Percentiles rank a stretch among this genome's conserved stretches.
These are phyloP conservation scores for Oryza nivara DNA, from an alignment of 176 grass and related monocot species.

Conservation along the genomic window DNA sequence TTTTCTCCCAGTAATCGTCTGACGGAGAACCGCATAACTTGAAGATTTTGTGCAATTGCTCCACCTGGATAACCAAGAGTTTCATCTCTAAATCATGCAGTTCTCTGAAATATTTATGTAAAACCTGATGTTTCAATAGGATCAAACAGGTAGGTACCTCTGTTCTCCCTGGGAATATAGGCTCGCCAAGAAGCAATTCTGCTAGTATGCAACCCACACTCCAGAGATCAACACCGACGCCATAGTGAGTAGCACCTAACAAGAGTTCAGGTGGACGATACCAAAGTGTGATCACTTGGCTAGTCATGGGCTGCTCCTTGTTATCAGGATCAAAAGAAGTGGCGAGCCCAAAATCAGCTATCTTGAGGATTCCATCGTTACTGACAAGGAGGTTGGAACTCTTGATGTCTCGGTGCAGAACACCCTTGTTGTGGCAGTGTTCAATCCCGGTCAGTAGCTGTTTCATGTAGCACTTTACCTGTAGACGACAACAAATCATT, in stretches of 20 bases:
- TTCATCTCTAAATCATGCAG: background rate
- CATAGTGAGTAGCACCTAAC: constrained; percentile 80
- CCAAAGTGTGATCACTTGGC: constrained; percentile 93
- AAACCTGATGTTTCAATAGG: constrained; percentile 2
- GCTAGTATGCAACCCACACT: constrained; percentile 93
- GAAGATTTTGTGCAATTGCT: constrained; percentile 96
- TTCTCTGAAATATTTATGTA: constrained; percentile 12
- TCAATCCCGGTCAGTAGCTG: constrained; percentile 79
- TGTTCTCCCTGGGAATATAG: constrained; percentile 82
- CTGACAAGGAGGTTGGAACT: constrained; percentile 88
- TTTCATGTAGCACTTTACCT: constrained; percentile 98
- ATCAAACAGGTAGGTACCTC: constrained; percentile 60
- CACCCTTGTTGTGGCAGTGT: constrained; percentile 78
- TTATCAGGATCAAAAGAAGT: constrained; percentile 67
- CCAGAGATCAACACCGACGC: constrained; percentile 91
- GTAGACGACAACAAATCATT: constrained; percentile 27
- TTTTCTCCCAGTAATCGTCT: constrained; percentile 78
- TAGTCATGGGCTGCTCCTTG: constrained; percentile 64
- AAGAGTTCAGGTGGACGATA: constrained; percentile 95
- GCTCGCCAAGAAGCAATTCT: constrained; percentile 72
- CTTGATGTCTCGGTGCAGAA: constrained; percentile 96
- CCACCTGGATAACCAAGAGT: constrained; percentile 63
- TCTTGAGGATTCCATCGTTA: constrained; percentile 79
- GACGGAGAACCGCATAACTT: constrained; percentile 91
- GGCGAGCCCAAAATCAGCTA: constrained; percentile 94